These are phyloP conservation scores for Rhodosporidiobolus odoratus DNA, from an alignment of 768 basidiomycete species.

Conservation along the genomic window DNA sequence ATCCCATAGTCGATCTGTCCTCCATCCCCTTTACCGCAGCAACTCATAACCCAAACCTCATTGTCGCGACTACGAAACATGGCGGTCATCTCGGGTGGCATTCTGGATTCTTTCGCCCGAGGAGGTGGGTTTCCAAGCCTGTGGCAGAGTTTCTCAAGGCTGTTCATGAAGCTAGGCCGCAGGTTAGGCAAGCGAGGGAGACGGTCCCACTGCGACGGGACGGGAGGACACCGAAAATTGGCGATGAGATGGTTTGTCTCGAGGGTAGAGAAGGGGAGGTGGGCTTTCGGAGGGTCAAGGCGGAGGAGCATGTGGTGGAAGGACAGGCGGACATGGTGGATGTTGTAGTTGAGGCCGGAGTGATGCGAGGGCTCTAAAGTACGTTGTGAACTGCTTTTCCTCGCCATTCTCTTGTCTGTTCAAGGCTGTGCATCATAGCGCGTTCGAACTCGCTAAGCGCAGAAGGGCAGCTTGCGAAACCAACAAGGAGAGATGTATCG, in stretches of 20 bases:
- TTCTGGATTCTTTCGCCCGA: constrained; percentile 42
- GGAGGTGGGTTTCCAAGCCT: constrained; percentile 62
- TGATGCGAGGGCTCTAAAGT: too few relatives aligned
- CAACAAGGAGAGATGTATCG: too few relatives aligned
- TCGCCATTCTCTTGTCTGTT: too few relatives aligned
- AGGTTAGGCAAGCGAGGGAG: background rate
- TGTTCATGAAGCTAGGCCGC: constrained; percentile 51
- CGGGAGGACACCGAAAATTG: constrained; percentile 9
- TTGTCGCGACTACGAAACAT: constrained; percentile 58
- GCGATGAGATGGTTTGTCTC: constrained; percentile 34
- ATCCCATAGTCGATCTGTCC: constrained; percentile 65
- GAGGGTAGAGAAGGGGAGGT: constrained; percentile 10
- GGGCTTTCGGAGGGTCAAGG: constrained; percentile 22
- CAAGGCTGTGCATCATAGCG: too few relatives aligned
- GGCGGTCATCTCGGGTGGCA: constrained; percentile 83
- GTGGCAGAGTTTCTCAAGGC: constrained; percentile 67
- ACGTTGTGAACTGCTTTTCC: too few relatives aligned
- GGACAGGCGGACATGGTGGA: too few relatives aligned
- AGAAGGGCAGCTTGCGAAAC: too few relatives aligned
- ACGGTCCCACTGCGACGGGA: constrained; percentile 12
- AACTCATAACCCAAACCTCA: constrained; percentile 49
- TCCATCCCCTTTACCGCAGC: constrained; percentile 40
- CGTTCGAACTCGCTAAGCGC: too few relatives aligned
- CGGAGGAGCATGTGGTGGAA: constrained; percentile 1
- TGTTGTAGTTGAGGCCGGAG: too few relatives aligned